Evolutionary conservation across 768 basidiomycete genomes (phyloP), one percentile per base, ranked within the genome.

Genomic region (Kwoniella newhampshirensis): DNA sequence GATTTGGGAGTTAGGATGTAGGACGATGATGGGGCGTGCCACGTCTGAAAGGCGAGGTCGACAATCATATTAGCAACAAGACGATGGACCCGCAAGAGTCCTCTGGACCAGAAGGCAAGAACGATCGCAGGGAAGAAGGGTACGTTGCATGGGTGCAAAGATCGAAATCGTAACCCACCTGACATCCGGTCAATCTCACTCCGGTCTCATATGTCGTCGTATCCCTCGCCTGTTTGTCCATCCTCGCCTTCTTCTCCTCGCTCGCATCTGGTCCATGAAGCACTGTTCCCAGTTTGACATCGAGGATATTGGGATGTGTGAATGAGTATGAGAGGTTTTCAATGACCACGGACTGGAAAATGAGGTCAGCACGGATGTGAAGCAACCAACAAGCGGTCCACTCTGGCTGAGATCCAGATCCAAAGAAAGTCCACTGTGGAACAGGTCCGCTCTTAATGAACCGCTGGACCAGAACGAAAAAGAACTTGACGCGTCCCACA

Each of bases 221-320:
- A 9, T 81, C 77, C 26, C 77, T 79, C 0, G 91, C 91, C 1
- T 81, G 80, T 66, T 83, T 81, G 54, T 82, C 79, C 92, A 93
- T 92, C 23, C 88, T 84, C 37, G 78, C 81, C 57, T 82, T 81
- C 78, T 99, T 99, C 55, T 88, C 89, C 1, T 82, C 80, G 0
- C 81, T 74, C 4, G 87, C 81, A 21, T 79, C 78, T 12, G 73
- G 71, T 48, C 89, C 91, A 61, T 88, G 89, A n/a, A 98, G 81
- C 1, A 87, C 80, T 0, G 87, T 93, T 1, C 96, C 96, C 15
- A 98, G 86, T 76, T 98, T 99, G 72, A 91, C 81, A 73, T 99
- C 94, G 26, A 97, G 80, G 55, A 96, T 82, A 64, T 88, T 91
- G 5, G 93, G 93, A 71, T 85, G 87, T 32, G 77, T 66, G 79